phyloP scores from a whole-genome alignment of 352 stramenopile genomes.

The Phytophthora podocarpi region DNA sequence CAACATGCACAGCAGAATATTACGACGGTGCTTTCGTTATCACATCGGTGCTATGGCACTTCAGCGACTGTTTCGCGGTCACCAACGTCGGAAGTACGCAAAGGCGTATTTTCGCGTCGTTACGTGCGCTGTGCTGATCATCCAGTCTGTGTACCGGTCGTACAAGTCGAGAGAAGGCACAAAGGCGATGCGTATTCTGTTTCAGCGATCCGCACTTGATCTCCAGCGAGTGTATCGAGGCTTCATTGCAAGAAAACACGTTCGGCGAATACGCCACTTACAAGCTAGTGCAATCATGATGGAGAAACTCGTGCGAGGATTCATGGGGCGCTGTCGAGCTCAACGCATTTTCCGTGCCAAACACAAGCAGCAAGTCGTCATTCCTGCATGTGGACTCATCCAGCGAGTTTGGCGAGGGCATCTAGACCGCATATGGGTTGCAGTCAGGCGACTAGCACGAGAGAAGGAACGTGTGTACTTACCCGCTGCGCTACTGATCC shows the following conservation, averaged over 20 bases:
- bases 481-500: conserved; percentile 57
- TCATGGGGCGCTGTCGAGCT: conserved; percentile 56
- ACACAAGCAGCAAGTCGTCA: conserved; percentile 47
- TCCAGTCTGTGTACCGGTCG: conserved; percentile 74
- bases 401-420: conserved; percentile 67
- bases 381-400: conserved; percentile 48
- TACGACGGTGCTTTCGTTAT: conserved; percentile 45
- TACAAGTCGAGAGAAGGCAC: conserved; percentile 51
- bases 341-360: conserved; percentile 46
- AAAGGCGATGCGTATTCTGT: conserved; percentile 27
- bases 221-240: conserved; percentile 70
- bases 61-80: conserved; percentile 65
- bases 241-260: conserved; percentile 45
- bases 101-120: conserved; percentile 54
- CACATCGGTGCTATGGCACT: conserved; percentile 57
- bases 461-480: conserved; percentile 46
- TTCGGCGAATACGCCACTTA: conserved; percentile 49
- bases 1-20: conserved; percentile 51
- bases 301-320: conserved; percentile 59
- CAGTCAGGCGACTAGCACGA: conserved; percentile 31
- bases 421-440: conserved; percentile 36
- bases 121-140: conserved; percentile 58
- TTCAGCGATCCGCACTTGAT: conserved; percentile 30
- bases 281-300: conserved; percentile 48
- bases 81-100: conserved; percentile 53